Evolutionary conservation across 2,329 filamentous ascomycete species (phyloP), one percentile per base, ranked within the genome.

Genomic region (Cucurbitaria berberidis): DNA sequence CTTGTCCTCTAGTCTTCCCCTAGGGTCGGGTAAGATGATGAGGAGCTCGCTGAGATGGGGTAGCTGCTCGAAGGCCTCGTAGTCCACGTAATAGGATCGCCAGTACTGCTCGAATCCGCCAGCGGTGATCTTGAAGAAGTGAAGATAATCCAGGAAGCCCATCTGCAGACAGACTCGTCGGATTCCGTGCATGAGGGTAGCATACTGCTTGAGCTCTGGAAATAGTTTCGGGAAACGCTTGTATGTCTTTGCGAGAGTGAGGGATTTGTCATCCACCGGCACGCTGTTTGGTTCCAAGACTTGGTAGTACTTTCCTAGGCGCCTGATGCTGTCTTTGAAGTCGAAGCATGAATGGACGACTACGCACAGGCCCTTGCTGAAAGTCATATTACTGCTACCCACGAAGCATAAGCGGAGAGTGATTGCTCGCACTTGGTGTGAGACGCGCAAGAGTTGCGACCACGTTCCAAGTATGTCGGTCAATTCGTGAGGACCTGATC

Each of bases 111-210:
- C 34, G 19, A 69, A 64, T 1, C 51, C 54, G 1, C 57, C 58
- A 1, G 18, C 34, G 0, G 49, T 52, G 6, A 72, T 64, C 15
- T 64, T 59, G 56, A 72, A 72, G 57, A 74, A 74, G 29, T 64
- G 61, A 13, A 72, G 50, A 16, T 26, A 54, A 0, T 48, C 34
- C 1, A 59, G 16, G 26, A 66, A 72, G 16, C 55, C 47, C 50
- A 74, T 58, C 0, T 45, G 16, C 0, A 74, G 15, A 30, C 41
- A 35, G 1, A 73, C 35, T 8, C 67, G 66, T 2, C 60, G 67
- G 15, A 74, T 64, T 0, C 62, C 66, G 11, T 73, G 68, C 3
- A 42, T 26, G 13, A 70, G 51, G 0, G 66, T 69, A 0, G 69
- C 66, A 30, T 59, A 73, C 7, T 47, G 64, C 1, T 48, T 16